A percentile compares a stretch with the other conserved stretches of the same genome.
Evolutionary conservation across 495 filamentous ascomycete species (phyloP).

Genomic region (Chaetomidium leptoderma): DNA sequence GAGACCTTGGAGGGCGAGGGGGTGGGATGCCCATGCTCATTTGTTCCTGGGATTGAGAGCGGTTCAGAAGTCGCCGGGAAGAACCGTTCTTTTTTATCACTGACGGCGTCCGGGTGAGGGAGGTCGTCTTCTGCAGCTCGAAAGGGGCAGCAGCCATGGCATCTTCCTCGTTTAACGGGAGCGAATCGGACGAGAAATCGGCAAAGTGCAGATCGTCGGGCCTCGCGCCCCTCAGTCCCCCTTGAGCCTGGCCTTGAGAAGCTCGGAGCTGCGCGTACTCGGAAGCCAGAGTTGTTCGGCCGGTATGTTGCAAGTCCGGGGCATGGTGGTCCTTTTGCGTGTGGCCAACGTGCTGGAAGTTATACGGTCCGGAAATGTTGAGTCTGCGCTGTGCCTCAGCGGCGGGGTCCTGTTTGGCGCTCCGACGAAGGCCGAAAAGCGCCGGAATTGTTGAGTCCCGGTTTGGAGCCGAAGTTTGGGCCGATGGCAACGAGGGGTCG

Average conservation of each 20-base stretch:
- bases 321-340: slow-evolving; percentile 64
- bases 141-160: neutral
- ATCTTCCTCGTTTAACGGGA: slow-evolving; percentile 34
- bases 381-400: slow-evolving; percentile 35
- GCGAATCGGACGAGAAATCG: slow-evolving; percentile 55
- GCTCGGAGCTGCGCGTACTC: slow-evolving; percentile 65
- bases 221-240: slow-evolving; percentile 58
- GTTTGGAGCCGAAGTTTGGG: slow-evolving; percentile 19
- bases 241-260: slow-evolving; percentile 56
- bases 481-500: slow-evolving; percentile 25
- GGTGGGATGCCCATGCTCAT: slow-evolving; percentile 36
- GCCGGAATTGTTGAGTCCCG: slow-evolving; percentile 43
- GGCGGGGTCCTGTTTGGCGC: slow-evolving; percentile 31
- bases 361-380: slow-evolving; percentile 75
- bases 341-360: slow-evolving; percentile 85
- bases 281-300: slow-evolving; percentile 58
- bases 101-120: slow-evolving; percentile 21
- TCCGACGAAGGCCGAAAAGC: slow-evolving; percentile 41
- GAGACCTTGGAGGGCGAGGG: slow-evolving; percentile 47
- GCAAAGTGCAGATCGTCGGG: slow-evolving; percentile 62
- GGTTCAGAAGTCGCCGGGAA: slow-evolving; percentile 36
- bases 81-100: slow-evolving; percentile 24
- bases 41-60: slow-evolving; percentile 46
- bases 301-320: slow-evolving; percentile 52
- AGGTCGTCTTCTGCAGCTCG: slow-evolving; percentile 13